Evolutionary conservation across 768 basidiomycete species (phyloP).

Genomic region (Xerocomellus intermedius): DNA sequence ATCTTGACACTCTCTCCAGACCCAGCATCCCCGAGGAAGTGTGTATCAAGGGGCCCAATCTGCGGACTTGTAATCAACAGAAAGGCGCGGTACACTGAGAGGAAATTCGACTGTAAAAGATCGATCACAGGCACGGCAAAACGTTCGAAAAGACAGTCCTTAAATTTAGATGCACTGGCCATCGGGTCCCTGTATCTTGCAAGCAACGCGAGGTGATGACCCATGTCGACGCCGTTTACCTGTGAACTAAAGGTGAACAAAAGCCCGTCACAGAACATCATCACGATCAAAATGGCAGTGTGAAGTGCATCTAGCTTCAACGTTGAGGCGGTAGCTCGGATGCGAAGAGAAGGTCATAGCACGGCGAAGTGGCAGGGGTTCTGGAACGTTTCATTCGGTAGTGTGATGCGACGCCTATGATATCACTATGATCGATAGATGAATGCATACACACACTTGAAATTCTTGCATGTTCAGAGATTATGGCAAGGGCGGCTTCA

Average conservation of each 20-base stretch:
- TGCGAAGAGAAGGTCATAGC: not conserved
- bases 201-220: not conserved
- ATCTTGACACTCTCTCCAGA: not conserved
- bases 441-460: not conserved
- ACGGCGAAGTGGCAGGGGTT: not conserved
- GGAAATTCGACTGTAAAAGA: no score
- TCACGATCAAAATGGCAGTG: not conserved
- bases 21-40: no score
- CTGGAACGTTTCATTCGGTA: no score
- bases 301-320: no score
- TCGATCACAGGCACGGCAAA: not conserved
- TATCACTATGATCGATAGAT: not conserved
- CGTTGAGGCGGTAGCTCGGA: not conserved
- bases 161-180: not conserved
- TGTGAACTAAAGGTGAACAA: not conserved
- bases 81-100: not conserved
- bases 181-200: no score
- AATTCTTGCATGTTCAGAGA: no score
- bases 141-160: not conserved
- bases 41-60: no score
- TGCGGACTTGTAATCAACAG: no score
- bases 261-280: not conserved
- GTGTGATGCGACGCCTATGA: no score
- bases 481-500: no score
- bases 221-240: no score